A percentile compares a stretch with the other conserved stretches of the same genome.
phyloP scores from a whole-genome alignment of 2,329 filamentous ascomycete species.

The Teratosphaeria zuluensis region DNA sequence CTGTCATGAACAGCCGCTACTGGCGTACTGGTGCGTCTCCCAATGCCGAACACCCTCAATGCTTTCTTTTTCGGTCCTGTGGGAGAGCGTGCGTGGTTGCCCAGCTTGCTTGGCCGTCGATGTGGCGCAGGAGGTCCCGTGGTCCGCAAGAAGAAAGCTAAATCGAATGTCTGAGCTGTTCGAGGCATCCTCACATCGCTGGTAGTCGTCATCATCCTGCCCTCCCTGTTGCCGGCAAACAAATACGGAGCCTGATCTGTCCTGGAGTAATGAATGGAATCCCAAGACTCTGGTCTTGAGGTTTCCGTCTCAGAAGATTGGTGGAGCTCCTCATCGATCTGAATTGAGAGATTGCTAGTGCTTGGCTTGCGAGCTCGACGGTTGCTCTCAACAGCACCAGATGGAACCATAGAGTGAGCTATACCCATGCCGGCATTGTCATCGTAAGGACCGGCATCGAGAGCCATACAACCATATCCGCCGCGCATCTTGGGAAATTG shows the following conservation, averaged over 20 bases:
- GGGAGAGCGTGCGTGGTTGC: constrained; percentile 12
- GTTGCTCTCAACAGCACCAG: constrained; percentile 10
- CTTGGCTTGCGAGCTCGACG: constrained; percentile 12
- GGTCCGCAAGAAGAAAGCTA: constrained; percentile 30
- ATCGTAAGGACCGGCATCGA: constrained; percentile 11
- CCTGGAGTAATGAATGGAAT: constrained; percentile 19
- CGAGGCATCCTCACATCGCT: constrained; percentile 3
- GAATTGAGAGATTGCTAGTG: constrained; percentile 20
- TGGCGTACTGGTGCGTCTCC: constrained; percentile 3
- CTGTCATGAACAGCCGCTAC: constrained; percentile 15
- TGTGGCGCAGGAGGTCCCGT: constrained; percentile 26
- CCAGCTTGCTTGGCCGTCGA: constrained; percentile 20
- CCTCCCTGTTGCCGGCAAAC: constrained; percentile 7
- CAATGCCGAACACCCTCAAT: constrained; percentile 22
- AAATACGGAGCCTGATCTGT: constrained; percentile 20
- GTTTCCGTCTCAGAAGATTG: not conserved
- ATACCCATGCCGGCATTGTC: constrained; percentile 21
- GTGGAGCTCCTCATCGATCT: constrained; percentile 13
- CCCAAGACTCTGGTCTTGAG: constrained; percentile 15
- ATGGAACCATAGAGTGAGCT: constrained; percentile 9
- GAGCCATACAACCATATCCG: constrained; percentile 11
- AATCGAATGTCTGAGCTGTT: constrained; percentile 11
- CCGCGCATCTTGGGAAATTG: constrained; percentile 21
- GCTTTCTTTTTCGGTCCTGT: constrained; percentile 22
- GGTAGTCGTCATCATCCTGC: constrained; percentile 25